Conservation (phyloP, 345 rosid species). For the Erucastrum elatum region DNA sequence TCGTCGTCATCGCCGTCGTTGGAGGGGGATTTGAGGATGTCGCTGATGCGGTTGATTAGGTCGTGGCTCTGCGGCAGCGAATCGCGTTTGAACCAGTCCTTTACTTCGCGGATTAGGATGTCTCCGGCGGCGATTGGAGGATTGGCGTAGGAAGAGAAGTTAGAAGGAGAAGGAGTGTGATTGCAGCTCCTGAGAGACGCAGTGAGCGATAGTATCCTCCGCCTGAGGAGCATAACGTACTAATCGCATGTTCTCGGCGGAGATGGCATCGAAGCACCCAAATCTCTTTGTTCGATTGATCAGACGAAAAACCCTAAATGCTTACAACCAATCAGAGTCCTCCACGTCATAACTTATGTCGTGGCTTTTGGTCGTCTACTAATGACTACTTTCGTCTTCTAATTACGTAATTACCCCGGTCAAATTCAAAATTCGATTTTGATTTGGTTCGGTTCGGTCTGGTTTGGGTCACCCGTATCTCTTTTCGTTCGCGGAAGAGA, state of each 20-base stretch:
- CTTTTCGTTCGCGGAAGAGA: background rate
- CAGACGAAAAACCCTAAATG: slow-evolving; percentile 21
- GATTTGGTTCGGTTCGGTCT: background rate
- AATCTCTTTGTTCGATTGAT: slow-evolving; percentile 14
- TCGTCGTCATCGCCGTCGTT: slow-evolving; percentile 41
- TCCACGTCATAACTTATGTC: slow-evolving; percentile 29
- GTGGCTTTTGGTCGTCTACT: slow-evolving; percentile 20
- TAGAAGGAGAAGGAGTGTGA: background rate
- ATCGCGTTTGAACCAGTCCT: slow-evolving; percentile 58
- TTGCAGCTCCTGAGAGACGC: slow-evolving; percentile 30
- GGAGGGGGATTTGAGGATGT: slow-evolving; percentile 29
- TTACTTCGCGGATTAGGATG: slow-evolving; percentile 47
- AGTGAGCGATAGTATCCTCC: slow-evolving; percentile 39
- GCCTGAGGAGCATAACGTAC: slow-evolving; percentile 40
- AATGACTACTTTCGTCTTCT: slow-evolving; percentile 3
- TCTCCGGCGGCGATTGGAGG: slow-evolving; percentile 32
- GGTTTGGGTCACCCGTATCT: background rate
- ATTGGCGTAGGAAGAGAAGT: slow-evolving; percentile 10
- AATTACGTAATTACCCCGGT: background rate
- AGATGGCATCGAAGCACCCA: slow-evolving; percentile 21
- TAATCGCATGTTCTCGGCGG: slow-evolving; percentile 38
- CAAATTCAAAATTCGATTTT: background rate
- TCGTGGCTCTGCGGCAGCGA: slow-evolving; percentile 12
- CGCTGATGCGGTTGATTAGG: slow-evolving; percentile 48
- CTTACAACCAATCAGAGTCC: slow-evolving; percentile 1